phyloP scores from a whole-genome alignment of 805 yeast species.

The Candida coleopterorum region DNA sequence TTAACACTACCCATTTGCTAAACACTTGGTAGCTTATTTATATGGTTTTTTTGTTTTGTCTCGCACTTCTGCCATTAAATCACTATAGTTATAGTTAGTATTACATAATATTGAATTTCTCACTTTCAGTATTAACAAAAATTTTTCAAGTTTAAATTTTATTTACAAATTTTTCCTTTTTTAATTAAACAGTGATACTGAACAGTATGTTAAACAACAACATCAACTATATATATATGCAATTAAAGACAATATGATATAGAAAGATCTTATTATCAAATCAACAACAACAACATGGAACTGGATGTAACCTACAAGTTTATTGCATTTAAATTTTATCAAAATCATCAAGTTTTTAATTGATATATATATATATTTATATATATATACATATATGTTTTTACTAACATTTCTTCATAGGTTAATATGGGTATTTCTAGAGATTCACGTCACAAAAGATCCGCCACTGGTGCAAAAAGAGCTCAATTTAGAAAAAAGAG shows the following conservation, averaged over 20 bases:
- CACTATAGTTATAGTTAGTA: neutral
- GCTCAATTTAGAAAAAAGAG: constrained; percentile 99
- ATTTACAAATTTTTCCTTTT: constrained; percentile 5
- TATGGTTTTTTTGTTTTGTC: too few relatives aligned
- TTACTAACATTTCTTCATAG: constrained; percentile 17
- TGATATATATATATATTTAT: neutral
- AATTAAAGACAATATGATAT: neutral
- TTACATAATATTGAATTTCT: too few relatives aligned
- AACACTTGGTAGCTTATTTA: constrained; percentile 3
- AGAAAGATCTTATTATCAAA: too few relatives aligned
- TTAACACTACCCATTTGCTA: neutral
- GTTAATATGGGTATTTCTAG: constrained; percentile 98
- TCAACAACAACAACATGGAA: too few relatives aligned
- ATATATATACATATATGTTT: neutral
- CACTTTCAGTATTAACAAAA: constrained; percentile 5
- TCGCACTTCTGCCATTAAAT: neutral
- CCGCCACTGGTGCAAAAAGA: constrained; percentile 99
- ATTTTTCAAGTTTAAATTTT: constrained; percentile 6
- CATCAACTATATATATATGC: neutral
- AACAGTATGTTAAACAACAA: constrained; percentile 9
- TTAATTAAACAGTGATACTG: constrained; percentile 10
- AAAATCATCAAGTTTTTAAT: neutral
- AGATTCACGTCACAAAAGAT: constrained; percentile 99
- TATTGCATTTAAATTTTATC: too few relatives aligned
- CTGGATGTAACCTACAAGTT: neutral